Percentiles rank a stretch among this genome's conserved stretches.
These are phyloP conservation scores for Dactylellina sp. DNA, from an alignment of 2,329 filamentous ascomycete genomes.

Conservation along the genomic window DNA sequence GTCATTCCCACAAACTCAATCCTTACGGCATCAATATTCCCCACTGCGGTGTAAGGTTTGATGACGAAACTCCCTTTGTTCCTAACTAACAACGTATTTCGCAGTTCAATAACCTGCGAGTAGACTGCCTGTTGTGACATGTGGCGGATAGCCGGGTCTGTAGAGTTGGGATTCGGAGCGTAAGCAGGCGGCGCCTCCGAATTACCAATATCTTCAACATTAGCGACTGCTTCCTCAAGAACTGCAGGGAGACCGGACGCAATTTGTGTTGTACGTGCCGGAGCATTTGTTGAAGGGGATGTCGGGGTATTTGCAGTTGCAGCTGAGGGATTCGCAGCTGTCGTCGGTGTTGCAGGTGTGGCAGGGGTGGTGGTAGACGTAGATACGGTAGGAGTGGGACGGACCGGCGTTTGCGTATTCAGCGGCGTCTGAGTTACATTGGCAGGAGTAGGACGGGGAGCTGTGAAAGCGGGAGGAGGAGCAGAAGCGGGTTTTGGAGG, in stretches of 20 bases:
- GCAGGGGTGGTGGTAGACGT: conserved; percentile 7
- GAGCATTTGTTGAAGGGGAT: conserved; percentile 40
- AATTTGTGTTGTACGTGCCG: conserved; percentile 27
- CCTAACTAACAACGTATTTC: conserved; percentile 40
- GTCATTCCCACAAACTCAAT: conserved; percentile 55
- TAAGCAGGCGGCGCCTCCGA: conserved; percentile 51
- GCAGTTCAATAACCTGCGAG: conserved; percentile 46
- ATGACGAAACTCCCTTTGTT: conserved; percentile 55
- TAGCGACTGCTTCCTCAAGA: conserved; percentile 50
- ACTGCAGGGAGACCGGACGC: conserved; percentile 41
- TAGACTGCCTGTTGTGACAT: conserved; percentile 54
- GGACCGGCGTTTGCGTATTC: conserved; percentile 25
- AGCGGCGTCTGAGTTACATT: conserved; percentile 13
- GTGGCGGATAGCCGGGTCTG: conserved; percentile 44
- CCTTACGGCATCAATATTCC: conserved; percentile 42
- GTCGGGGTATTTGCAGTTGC: conserved; percentile 31
- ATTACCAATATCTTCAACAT: conserved; percentile 44
- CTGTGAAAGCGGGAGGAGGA: neutral
- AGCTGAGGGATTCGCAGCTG: conserved; percentile 1
- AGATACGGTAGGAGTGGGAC: conserved; percentile 10
- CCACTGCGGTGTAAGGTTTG: conserved; percentile 52
- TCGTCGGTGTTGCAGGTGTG: too few species aligned
- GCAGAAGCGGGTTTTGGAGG: conserved; percentile 1
- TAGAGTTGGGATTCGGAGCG: conserved; percentile 48
- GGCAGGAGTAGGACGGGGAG: conserved; percentile 6